phyloP scores from a whole-genome alignment of 768 basidiomycete species.

The Suillus ampliporus region DNA sequence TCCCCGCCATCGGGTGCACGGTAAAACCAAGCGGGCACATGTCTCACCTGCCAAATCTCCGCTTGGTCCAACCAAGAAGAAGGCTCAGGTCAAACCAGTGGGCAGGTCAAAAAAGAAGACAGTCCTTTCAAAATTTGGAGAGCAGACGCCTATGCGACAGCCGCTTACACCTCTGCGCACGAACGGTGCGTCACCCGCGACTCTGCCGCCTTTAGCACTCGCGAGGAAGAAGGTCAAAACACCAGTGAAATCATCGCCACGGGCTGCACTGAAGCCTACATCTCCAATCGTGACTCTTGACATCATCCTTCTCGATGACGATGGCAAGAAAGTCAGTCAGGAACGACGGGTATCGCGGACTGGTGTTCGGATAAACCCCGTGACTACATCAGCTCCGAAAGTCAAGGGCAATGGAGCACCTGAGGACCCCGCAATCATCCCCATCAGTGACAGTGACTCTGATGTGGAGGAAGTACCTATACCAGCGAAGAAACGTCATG shows the following conservation, averaged over 20 bases:
- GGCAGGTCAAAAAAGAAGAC: slow-evolving; percentile 21
- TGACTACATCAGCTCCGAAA: slow-evolving; percentile 4
- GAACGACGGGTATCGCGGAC: slow-evolving; percentile 64
- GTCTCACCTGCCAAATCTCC: slow-evolving; percentile 27
- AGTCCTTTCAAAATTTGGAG: slow-evolving; percentile 18
- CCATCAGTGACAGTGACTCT: slow-evolving; percentile 33
- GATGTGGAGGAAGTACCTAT: slow-evolving; percentile 32
- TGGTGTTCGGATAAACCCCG: slow-evolving; percentile 44
- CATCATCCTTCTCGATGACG: slow-evolving; percentile 67
- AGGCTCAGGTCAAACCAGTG: slow-evolving; percentile 27
- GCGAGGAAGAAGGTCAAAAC: slow-evolving; percentile 30
- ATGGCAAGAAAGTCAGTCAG: slow-evolving; percentile 60
- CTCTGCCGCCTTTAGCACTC: slow-evolving; percentile 26
- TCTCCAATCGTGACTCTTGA: slow-evolving; percentile 65
- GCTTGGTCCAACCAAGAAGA: slow-evolving; percentile 35
- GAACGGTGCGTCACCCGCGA: slow-evolving; percentile 42
- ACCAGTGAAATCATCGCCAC: slow-evolving; percentile 18
- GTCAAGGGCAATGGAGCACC: slow-evolving; percentile 15
- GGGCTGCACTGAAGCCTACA: slow-evolving; percentile 42
- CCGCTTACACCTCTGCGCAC: slow-evolving; percentile 47
- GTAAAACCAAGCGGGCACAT: slow-evolving; percentile 18
- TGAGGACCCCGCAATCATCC: slow-evolving; percentile 19
- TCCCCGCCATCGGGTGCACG: slow-evolving; percentile 16
- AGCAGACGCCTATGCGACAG: slow-evolving; percentile 34
- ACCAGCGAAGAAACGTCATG: slow-evolving; percentile 18